Percentiles rank a stretch among this genome's conserved stretches.
These are phyloP conservation scores for Aspergillus leporis DNA, from an alignment of 495 filamentous ascomycete genomes.

Conservation along the genomic window DNA sequence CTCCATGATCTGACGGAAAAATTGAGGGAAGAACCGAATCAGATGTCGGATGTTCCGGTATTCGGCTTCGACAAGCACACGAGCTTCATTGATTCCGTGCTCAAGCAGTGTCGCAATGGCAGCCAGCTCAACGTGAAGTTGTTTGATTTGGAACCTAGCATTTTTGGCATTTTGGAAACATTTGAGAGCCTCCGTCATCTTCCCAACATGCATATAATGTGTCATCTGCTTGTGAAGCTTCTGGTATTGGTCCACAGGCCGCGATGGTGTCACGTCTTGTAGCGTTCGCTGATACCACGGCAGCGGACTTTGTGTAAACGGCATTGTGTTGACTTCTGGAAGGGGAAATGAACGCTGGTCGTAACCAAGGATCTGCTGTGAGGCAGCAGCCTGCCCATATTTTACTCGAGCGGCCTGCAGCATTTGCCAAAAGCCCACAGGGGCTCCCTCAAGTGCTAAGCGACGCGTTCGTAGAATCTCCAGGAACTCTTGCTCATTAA, in stretches of 20 bases:
- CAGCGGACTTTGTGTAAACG: slow-evolving; percentile 13
- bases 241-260: slow-evolving; percentile 33
- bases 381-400: slow-evolving; percentile 32
- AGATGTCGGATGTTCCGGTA: slow-evolving; percentile 26
- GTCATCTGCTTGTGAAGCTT: slow-evolving; percentile 39
- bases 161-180: slow-evolving; percentile 30
- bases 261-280: slow-evolving; percentile 26
- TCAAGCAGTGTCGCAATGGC: slow-evolving; percentile 39
- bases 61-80: slow-evolving; percentile 32
- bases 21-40: slow-evolving; percentile 31
- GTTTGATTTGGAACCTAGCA: slow-evolving; percentile 29
- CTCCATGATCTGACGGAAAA: slow-evolving; percentile 41
- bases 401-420: slow-evolving; percentile 40
- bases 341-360: slow-evolving; percentile 30
- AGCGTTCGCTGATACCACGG: slow-evolving; percentile 32
- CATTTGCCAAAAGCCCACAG: slow-evolving; percentile 47
- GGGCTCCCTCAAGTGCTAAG: slow-evolving; percentile 33
- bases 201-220: slow-evolving; percentile 39
- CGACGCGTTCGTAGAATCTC: slow-evolving; percentile 32
- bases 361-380: slow-evolving; percentile 40
- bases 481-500: slow-evolving; percentile 31
- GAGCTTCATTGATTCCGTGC: slow-evolving; percentile 33
- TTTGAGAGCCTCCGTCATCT: slow-evolving; percentile 29
- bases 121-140: slow-evolving; percentile 38
- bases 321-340: slow-evolving; percentile 24